phyloP scores from a whole-genome alignment of 345 rosid species.

The Eucalyptus grandis region DNA sequence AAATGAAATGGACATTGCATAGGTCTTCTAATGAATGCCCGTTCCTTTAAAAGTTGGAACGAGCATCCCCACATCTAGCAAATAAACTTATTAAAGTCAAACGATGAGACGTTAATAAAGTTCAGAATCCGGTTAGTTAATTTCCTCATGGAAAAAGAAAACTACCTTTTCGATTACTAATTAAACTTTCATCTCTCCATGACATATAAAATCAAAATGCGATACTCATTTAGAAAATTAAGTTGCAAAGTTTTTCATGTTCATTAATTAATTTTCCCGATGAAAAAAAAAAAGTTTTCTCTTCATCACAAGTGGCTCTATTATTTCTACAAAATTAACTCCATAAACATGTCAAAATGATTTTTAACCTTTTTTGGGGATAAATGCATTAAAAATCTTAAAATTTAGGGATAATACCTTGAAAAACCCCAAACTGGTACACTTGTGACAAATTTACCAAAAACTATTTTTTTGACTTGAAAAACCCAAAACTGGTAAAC shows the following conservation, averaged over 20 bases:
- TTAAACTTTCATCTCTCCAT: neutral
- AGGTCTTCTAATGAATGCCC: neutral
- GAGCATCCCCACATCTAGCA: neutral
- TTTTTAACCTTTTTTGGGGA: too few relatives aligned
- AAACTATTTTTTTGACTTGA: too few relatives aligned
- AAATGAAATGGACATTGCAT: neutral
- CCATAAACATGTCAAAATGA: too few relatives aligned
- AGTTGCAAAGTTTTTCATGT: neutral
- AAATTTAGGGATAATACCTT: too few relatives aligned
- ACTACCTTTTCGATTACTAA: neutral
- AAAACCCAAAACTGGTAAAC: too few relatives aligned
- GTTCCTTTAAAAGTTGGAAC: neutral
- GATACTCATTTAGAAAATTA: neutral
- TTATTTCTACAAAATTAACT: neutral
- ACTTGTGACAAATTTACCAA: too few relatives aligned
- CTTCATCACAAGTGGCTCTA: neutral
- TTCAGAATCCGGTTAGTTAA: too few relatives aligned
- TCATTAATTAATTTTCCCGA: accelerated
- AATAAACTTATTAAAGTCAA: neutral
- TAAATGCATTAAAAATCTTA: too few relatives aligned
- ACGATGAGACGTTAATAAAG: too few relatives aligned
- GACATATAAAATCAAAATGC: neutral
- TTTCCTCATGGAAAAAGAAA: too few relatives aligned
- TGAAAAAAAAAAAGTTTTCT: too few relatives aligned
- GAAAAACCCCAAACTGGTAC: too few relatives aligned